These are phyloP conservation scores for Jacaranda copaia DNA, from an alignment of 257 asterid species.

Conservation along the genomic window DNA sequence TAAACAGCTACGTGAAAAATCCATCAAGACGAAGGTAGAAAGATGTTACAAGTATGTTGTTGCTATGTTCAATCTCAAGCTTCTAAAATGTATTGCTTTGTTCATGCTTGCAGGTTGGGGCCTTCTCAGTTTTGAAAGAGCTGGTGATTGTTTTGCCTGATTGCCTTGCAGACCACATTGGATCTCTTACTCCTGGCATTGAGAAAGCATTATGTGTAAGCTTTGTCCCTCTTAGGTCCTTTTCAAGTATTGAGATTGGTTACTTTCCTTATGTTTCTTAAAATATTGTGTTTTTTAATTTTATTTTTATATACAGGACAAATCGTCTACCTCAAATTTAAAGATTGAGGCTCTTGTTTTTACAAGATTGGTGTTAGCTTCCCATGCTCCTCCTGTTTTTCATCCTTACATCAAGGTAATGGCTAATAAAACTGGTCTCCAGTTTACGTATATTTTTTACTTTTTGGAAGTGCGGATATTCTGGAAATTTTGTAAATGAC, in stretches of 20 bases:
- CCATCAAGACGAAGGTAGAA: conserved; percentile 92
- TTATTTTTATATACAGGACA: conserved; percentile 68
- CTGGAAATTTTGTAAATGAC: conserved; percentile 1
- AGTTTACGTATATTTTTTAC: conserved; percentile 28
- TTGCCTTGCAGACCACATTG: conserved; percentile 98
- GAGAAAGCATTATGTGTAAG: conserved; percentile 96
- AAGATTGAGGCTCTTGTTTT: conserved; percentile 98
- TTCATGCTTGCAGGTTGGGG: conserved; percentile 79
- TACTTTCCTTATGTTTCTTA: background rate
- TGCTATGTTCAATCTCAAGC: conserved; percentile 24
- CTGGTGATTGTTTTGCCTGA: conserved; percentile 95
- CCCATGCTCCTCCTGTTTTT: conserved; percentile 90
- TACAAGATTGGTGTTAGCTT: conserved; percentile 91
- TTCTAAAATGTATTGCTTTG: conserved; percentile 23
- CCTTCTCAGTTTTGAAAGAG: conserved; percentile 93
- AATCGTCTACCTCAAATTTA: conserved; percentile 94
- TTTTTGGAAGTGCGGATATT: conserved; percentile 3
- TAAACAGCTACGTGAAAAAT: conserved; percentile 92
- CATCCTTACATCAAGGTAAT: conserved; percentile 94
- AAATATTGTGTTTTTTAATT: conserved; percentile 28
- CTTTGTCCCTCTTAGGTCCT: conserved; percentile 34
- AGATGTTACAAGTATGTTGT: conserved; percentile 21
- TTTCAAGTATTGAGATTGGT: conserved; percentile 15
- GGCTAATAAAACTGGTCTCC: conserved; percentile 20
- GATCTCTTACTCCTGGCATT: conserved; percentile 92